Evolutionary conservation across 2,329 filamentous ascomycete genomes (phyloP).

Genomic region (Fusarium nelsonii): DNA sequence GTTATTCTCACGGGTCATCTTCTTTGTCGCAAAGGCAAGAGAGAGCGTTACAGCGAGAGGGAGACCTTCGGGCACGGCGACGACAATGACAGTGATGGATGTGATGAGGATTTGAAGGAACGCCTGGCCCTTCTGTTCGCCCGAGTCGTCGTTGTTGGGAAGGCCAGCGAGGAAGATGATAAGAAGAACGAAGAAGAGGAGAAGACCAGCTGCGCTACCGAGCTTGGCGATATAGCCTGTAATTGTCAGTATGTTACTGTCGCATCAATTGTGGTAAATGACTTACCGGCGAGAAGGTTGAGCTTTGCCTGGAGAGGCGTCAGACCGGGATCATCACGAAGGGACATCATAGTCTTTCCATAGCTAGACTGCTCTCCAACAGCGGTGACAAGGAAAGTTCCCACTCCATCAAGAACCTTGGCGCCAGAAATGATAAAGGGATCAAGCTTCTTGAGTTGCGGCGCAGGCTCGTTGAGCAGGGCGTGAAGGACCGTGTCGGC

Average conservation of each 20-base stretch:
- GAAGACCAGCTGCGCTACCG: constrained; percentile 73
- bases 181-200: constrained; percentile 82
- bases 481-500: constrained; percentile 70
- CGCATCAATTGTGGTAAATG: fast-evolving
- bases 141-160: constrained; percentile 58
- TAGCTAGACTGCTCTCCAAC: constrained; percentile 66
- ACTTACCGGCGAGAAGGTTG: constrained; percentile 46
- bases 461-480: constrained; percentile 59
- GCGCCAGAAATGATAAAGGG: constrained; percentile 72
- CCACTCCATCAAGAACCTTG: constrained; percentile 67
- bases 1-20: constrained; percentile 78
- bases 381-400: constrained; percentile 66
- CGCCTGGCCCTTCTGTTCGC: constrained; percentile 66
- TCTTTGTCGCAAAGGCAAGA: constrained; percentile 74
- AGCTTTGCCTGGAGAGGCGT: constrained; percentile 69
- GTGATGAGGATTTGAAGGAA: constrained; percentile 75
- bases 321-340: constrained; percentile 62
- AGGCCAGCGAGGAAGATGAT: constrained; percentile 79
- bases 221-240: constrained; percentile 52
- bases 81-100: constrained; percentile 73
- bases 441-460: constrained; percentile 65
- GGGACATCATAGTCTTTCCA: constrained; percentile 68
- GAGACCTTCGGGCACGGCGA: constrained; percentile 75
- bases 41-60: constrained; percentile 76
- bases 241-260: background rate